phyloP scores from a whole-genome alignment of 257 asterid genomes.

The Solanum virginianum region DNA sequence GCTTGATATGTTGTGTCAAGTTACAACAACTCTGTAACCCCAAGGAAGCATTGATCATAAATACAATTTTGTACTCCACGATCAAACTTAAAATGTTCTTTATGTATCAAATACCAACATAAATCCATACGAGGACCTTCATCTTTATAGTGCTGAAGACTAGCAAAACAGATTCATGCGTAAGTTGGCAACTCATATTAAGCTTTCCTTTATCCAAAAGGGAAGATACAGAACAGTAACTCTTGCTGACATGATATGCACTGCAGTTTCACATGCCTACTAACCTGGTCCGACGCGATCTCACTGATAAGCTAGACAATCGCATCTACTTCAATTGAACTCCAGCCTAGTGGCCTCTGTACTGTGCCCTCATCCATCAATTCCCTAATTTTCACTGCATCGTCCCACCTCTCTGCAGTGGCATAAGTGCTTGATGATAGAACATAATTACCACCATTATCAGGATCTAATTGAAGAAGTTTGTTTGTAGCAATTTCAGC shows the following conservation, averaged over 20 bases:
- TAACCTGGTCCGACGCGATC: no score
- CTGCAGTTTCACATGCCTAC: not conserved
- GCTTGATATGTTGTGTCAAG: not conserved
- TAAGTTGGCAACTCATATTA: not conserved
- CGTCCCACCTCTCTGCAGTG: slow-evolving; percentile 25
- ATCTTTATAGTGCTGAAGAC: not conserved
- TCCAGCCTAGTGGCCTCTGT: slow-evolving; percentile 28
- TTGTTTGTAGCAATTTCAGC: slow-evolving; percentile 20
- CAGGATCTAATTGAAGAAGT: slow-evolving; percentile 24
- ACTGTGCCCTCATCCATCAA: slow-evolving; percentile 12
- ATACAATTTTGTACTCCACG: not conserved
- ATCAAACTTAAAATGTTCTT: not conserved
- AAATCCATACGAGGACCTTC: not conserved
- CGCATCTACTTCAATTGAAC: slow-evolving; percentile 13
- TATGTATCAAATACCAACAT: not conserved
- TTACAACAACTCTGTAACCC: not conserved
- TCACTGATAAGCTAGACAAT: not conserved
- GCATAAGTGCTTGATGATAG: slow-evolving; percentile 17
- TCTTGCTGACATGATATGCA: not conserved
- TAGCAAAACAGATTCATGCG: not conserved
- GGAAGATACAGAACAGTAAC: not conserved
- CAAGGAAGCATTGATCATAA: not conserved
- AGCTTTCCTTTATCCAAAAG: not conserved
- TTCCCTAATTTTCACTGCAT: slow-evolving; percentile 15
- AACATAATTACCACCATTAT: slow-evolving; percentile 16